These are phyloP conservation scores for Wickerhamiella musiphila DNA, from an alignment of 805 yeast genomes.

Conservation along the genomic window DNA sequence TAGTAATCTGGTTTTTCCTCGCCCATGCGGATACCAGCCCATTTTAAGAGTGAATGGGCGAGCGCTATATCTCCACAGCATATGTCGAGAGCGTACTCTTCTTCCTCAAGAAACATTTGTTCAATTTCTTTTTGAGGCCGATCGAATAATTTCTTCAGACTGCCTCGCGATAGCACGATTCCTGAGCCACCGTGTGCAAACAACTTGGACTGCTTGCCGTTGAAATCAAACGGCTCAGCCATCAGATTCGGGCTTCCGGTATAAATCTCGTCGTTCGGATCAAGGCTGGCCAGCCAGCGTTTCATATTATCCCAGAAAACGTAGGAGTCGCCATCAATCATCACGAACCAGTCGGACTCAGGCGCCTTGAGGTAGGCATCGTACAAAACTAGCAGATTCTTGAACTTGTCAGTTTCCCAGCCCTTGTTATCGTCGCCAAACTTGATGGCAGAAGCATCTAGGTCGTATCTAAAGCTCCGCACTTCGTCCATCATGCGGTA, in stretches of 20 bases:
- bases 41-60: conserved; percentile 17
- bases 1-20: conserved; percentile 4
- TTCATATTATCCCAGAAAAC: conserved; percentile 8
- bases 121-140: conserved; percentile 3
- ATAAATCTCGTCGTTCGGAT: conserved; percentile 12
- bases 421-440: conserved; percentile 7
- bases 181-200: conserved; percentile 28
- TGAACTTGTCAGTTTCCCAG: conserved; percentile 23
- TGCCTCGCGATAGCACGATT: conserved; percentile 19
- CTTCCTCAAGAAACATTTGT: conserved; percentile 10
- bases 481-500: conserved; percentile 10
- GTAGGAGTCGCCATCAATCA: conserved; percentile 24
- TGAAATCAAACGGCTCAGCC: conserved; percentile 11
- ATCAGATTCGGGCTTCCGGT: conserved; percentile 1
- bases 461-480: conserved; percentile 9
- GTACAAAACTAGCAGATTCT: conserved; percentile 23
- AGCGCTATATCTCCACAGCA: conserved; percentile 25
- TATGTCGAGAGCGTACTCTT: conserved; percentile 10
- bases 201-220: conserved; percentile 11
- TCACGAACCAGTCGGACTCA: conserved; percentile 22
- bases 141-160: conserved; percentile 17
- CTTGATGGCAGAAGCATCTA: conserved; percentile 10
- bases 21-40: conserved; percentile 10
- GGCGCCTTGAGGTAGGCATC: conserved; percentile 22
- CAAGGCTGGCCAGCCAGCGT: conserved; percentile 9